phyloP scores from a whole-genome alignment of 768 basidiomycete species.

The Suillus subluteus region DNA sequence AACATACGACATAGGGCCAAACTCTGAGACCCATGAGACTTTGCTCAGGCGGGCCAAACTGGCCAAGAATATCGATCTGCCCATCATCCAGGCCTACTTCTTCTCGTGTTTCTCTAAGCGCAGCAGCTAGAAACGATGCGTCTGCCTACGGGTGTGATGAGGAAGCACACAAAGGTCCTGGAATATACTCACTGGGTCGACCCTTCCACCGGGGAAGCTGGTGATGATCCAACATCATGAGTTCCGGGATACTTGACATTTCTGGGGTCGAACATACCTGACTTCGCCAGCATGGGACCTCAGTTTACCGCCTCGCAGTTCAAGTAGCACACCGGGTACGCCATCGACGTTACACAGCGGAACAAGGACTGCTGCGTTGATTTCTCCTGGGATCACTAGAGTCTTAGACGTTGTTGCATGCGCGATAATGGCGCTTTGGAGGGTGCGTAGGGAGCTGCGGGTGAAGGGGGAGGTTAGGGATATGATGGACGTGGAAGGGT shows the following conservation, averaged over 20 bases:
- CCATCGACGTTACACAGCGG: conserved; percentile 76
- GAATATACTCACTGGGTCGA: conserved; percentile 51
- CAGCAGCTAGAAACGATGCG: background rate
- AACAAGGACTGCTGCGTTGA: conserved; percentile 72
- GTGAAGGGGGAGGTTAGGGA: conserved; percentile 43
- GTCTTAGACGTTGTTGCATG: conserved; percentile 13
- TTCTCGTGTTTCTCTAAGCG: conserved; percentile 3
- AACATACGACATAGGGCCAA: background rate
- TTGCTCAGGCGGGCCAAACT: conserved; percentile 62
- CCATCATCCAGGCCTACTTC: background rate
- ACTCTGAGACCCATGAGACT: background rate
- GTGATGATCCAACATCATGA: conserved; percentile 1
- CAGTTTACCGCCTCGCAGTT: conserved; percentile 66
- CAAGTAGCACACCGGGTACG: conserved; percentile 68
- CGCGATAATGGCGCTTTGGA: background rate
- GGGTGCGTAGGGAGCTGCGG: conserved; percentile 31
- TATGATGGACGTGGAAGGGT: conserved; percentile 20
- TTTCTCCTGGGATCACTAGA: conserved; percentile 30
- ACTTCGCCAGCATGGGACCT: conserved; percentile 82
- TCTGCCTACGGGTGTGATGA: background rate
- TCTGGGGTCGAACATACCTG: conserved; percentile 51
- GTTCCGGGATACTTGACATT: background rate
- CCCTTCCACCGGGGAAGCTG: conserved; percentile 78
- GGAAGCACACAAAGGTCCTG: background rate
- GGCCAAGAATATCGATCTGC: conserved; percentile 66